Conservation (phyloP, 2,329 filamentous ascomycete species). For the Microascus cirrosus region DNA sequence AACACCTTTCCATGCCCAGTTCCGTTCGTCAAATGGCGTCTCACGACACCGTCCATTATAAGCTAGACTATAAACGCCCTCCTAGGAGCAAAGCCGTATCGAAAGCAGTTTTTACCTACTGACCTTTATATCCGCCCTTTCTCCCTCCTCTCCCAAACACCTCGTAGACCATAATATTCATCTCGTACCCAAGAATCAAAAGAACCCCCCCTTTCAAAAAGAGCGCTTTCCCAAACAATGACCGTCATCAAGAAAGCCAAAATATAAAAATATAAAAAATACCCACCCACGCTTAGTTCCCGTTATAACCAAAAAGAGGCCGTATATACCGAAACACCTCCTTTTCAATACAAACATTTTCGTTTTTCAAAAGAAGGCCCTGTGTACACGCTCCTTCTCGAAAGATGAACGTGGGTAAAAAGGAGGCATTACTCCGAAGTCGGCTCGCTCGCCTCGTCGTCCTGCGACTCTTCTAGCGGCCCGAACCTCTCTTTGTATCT, state of each 20-base stretch:
- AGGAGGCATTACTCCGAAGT: neutral
- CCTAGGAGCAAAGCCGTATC: neutral
- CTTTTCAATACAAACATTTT: neutral
- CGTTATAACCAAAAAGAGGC: neutral
- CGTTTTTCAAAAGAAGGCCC: neutral
- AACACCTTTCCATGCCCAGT: neutral
- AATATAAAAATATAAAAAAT: too few relatives aligned
- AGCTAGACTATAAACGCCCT: neutral
- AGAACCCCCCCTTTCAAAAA: neutral
- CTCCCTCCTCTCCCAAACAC: neutral
- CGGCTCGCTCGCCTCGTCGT: neutral
- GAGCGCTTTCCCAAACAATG: neutral
- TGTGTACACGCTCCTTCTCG: neutral
- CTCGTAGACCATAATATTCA: too few relatives aligned
- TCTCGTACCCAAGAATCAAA: neutral
- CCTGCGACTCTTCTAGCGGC: slow-evolving; percentile 9
- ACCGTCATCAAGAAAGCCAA: neutral
- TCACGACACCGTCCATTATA: neutral
- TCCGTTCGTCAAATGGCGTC: neutral
- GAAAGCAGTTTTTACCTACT: slow-evolving; percentile 9
- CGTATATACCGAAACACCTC: neutral
- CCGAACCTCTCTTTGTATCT: slow-evolving; percentile 46
- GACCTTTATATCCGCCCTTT: slow-evolving; percentile 9
- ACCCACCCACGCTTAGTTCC: too few relatives aligned
- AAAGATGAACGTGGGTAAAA: neutral